A percentile compares a stretch with the other conserved stretches of the same genome.
These are phyloP conservation scores for Colletotrichum cereale DNA, from an alignment of 2,329 filamentous ascomycete genomes.

Conservation along the genomic window DNA sequence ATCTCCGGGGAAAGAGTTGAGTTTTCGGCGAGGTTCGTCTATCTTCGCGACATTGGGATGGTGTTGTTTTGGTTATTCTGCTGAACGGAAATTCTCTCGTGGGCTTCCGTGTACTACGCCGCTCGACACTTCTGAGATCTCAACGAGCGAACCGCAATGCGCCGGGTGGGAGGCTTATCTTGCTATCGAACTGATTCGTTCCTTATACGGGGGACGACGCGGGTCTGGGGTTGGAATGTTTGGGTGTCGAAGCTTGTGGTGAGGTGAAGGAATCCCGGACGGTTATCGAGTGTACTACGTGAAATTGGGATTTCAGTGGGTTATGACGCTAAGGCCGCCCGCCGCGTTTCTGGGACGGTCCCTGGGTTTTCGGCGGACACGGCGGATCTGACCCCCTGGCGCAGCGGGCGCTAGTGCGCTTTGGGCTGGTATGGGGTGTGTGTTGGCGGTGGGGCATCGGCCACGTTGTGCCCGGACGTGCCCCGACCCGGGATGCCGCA, in stretches of 20 bases:
- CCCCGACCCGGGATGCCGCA: constrained; percentile 17
- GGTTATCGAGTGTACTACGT: constrained; percentile 26
- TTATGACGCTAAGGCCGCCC: constrained; percentile 29
- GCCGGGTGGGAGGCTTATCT: not conserved
- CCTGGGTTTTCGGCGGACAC: constrained; percentile 34
- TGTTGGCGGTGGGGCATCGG: constrained; percentile 33
- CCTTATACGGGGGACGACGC: constrained; percentile 16
- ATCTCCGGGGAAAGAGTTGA: constrained; percentile 16
- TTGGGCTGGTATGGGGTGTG: constrained; percentile 30
- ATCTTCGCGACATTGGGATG: constrained; percentile 32
- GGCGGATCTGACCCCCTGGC: constrained; percentile 27
- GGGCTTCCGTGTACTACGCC: not conserved
- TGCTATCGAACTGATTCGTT: not conserved
- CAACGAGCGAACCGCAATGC: not conserved
- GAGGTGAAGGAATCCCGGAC: constrained; percentile 32
- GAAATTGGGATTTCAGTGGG: constrained; percentile 33
- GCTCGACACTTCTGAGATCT: not conserved
- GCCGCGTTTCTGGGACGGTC: constrained; percentile 31
- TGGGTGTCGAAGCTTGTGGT: constrained; percentile 21
- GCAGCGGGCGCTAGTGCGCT: constrained; percentile 22
- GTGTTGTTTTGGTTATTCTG: constrained; percentile 30
- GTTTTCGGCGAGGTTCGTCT: constrained; percentile 15
- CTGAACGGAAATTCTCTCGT: not conserved
- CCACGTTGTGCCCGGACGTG: constrained; percentile 5
- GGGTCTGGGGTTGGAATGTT: constrained; percentile 26